phyloP scores from a whole-genome alignment of 2,329 filamentous ascomycete species.

The Aureobasidium lini region DNA sequence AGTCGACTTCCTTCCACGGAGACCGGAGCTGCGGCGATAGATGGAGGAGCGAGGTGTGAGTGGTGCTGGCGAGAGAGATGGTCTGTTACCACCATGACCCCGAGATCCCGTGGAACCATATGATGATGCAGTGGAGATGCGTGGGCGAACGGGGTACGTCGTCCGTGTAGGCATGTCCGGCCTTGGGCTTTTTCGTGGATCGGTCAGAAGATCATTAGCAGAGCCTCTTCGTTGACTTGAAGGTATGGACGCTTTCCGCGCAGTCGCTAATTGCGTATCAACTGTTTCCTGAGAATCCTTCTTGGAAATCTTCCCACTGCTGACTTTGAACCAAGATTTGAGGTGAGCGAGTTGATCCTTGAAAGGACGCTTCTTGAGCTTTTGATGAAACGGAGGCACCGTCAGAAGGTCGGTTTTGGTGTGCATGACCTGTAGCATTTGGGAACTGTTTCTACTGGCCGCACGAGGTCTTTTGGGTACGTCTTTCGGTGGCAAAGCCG shows the following conservation, averaged over 20 bases:
- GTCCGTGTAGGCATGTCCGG: constrained; percentile 32
- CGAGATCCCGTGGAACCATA: constrained; percentile 27
- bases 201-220: neutral
- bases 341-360: constrained; percentile 60
- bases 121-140: constrained; percentile 35
- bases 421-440: constrained; percentile 78
- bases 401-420: constrained; percentile 56
- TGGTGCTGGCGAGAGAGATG: constrained; percentile 78
- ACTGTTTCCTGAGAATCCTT: neutral
- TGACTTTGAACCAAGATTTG: constrained; percentile 65
- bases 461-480: constrained; percentile 55
- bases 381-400: constrained; percentile 41
- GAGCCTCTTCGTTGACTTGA: neutral
- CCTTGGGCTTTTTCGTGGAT: constrained; percentile 18
- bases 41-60: constrained; percentile 74
- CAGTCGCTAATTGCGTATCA: neutral
- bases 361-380: constrained; percentile 55
- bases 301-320: neutral
- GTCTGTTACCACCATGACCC: constrained; percentile 47
- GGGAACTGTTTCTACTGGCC: constrained; percentile 49
- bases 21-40: constrained; percentile 72
- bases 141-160: constrained; percentile 34
- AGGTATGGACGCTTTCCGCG: neutral
- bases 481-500: constrained; percentile 78
- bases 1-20: constrained; percentile 89